A percentile compares a stretch with the other conserved stretches of the same genome.
phyloP scores from a whole-genome alignment of 176 grass and related monocot genomes.

The bread wheat (Triticum aestivum) region IWGSC_CS_RefSeq_v2.1 NC_057808.1:429156777-429157276 shows the following conservation, averaged over 20 bases:
- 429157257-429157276: no score
- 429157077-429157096: background rate
- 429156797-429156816: conserved; percentile 80
- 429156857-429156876: conserved; percentile 79
- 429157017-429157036: background rate
- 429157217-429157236: background rate
- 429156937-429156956: background rate
- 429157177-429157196: background rate
- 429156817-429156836: conserved; percentile 74
- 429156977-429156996: background rate
- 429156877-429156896: conserved; percentile 94
- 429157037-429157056: background rate
- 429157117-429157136: background rate
- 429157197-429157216: background rate
- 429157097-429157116: background rate
- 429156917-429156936: conserved; percentile 1
- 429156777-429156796: conserved; percentile 85
- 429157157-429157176: background rate
- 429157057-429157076: background rate
- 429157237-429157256: background rate
- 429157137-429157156: no score
- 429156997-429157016: background rate
- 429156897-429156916: conserved; percentile 77
- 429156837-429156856: conserved; percentile 83
- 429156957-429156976: no score